A percentile compares a stretch with the other conserved stretches of the same genome.
phyloP scores from a whole-genome alignment of 148 eudicot genomes.

The Amaranthus palmeri region DNA sequence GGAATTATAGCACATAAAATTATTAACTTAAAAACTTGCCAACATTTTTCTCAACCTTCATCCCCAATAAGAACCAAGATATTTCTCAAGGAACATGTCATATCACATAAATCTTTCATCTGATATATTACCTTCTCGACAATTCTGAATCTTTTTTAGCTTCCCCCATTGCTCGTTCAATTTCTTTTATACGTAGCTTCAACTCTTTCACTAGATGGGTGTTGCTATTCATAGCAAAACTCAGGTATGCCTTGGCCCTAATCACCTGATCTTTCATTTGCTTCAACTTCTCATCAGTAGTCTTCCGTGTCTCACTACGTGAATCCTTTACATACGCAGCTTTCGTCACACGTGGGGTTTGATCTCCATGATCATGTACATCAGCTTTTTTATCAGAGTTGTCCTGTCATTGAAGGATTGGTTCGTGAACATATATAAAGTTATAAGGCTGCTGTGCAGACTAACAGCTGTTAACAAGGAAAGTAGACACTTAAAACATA shows the following conservation, averaged over 20 bases:
- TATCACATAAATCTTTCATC: neutral
- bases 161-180: slow-evolving; percentile 64
- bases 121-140: slow-evolving; percentile 47
- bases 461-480: slow-evolving; percentile 1
- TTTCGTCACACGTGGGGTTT: slow-evolving; percentile 12
- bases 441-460: neutral
- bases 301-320: slow-evolving; percentile 24
- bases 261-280: slow-evolving; percentile 84
- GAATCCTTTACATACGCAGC: slow-evolving; percentile 25
- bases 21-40: neutral
- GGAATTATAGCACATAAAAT: neutral
- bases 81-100: neutral
- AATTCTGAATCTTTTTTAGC: slow-evolving; percentile 58
- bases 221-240: slow-evolving; percentile 54
- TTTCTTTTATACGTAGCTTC: slow-evolving; percentile 66
- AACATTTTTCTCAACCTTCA: neutral
- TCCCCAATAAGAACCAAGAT: neutral
- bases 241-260: slow-evolving; percentile 83
- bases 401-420: slow-evolving; percentile 19
- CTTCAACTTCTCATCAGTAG: slow-evolving; percentile 53
- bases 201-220: slow-evolving; percentile 75
- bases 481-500: neutral
- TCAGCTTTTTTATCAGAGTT: slow-evolving; percentile 21
- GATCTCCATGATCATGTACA: slow-evolving; percentile 23
- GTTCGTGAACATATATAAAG: neutral